Conservation (phyloP, 192 early-diverging fungal genomes). For the Coemansia sp. region DNA sequence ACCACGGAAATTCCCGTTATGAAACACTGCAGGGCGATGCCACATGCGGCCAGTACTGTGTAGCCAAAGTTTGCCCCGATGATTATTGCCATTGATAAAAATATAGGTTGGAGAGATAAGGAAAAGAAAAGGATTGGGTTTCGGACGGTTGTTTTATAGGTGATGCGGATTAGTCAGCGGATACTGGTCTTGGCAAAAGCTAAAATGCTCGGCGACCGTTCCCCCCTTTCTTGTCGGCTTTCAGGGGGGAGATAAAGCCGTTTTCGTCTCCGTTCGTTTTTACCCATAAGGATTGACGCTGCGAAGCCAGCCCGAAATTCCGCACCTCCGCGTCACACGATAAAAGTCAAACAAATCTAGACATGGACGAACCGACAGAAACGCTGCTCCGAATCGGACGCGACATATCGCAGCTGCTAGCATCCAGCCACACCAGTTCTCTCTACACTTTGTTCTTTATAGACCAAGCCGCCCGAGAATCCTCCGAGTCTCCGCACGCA, state of each 20-base stretch:
- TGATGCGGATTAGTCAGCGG: not conserved
- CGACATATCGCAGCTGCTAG: conserved; percentile 23
- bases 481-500: not conserved
- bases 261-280: not conserved
- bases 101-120: not conserved
- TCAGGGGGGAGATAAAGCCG: not conserved
- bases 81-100: conserved; percentile 37
- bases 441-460: conserved; percentile 23
- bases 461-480: not conserved
- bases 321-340: not conserved
- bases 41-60: conserved; percentile 39
- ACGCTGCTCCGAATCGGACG: conserved; percentile 18
- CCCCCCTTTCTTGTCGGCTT: not conserved
- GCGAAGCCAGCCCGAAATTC: not conserved
- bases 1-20: conserved; percentile 7
- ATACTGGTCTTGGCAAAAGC: not conserved
- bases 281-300: not conserved
- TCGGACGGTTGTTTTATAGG: no score
- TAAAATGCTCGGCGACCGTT: not conserved
- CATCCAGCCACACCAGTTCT: conserved; percentile 5
- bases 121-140: not conserved
- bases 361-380: not conserved
- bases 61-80: conserved; percentile 55
- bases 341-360: no score
- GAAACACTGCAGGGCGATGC: conserved; percentile 45